Conservation (phyloP, 176 grass and related monocot species). For the Olyra latifolia region DNA sequence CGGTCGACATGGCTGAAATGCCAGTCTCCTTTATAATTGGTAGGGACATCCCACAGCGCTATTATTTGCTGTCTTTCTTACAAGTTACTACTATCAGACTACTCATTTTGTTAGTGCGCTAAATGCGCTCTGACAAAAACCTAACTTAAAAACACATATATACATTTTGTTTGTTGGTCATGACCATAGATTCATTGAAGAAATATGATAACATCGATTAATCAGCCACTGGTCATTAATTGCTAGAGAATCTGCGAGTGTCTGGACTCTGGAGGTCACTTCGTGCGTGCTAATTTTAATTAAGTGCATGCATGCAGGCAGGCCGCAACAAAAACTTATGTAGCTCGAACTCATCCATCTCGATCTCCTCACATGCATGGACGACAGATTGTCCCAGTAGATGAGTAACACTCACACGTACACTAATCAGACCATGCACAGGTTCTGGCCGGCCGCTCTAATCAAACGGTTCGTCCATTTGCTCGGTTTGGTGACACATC, state of each 20-base stretch:
- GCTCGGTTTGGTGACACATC: slow-evolving; percentile 25
- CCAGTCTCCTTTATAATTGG: neutral
- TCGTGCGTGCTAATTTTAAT: neutral
- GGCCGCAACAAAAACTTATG: neutral
- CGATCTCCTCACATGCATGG: neutral
- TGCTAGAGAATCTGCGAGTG: no score
- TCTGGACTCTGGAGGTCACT: no score
- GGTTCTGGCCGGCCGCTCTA: neutral
- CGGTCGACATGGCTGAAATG: neutral
- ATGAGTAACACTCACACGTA: neutral
- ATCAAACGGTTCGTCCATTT: neutral
- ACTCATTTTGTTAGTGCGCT: neutral
- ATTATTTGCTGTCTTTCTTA: neutral
- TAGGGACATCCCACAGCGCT: neutral
- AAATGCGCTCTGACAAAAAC: neutral
- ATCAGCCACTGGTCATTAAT: no score
- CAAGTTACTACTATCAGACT: neutral
- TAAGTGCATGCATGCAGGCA: neutral
- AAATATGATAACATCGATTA: neutral
- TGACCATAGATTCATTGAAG: neutral
- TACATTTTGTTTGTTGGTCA: no score
- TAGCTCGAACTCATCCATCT: neutral
- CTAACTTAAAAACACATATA: neutral
- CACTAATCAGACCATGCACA: neutral
- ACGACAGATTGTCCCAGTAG: neutral